These are phyloP conservation scores for Phytophthora citrophthora DNA, from an alignment of 352 stramenopile species.

Conservation along the genomic window DNA sequence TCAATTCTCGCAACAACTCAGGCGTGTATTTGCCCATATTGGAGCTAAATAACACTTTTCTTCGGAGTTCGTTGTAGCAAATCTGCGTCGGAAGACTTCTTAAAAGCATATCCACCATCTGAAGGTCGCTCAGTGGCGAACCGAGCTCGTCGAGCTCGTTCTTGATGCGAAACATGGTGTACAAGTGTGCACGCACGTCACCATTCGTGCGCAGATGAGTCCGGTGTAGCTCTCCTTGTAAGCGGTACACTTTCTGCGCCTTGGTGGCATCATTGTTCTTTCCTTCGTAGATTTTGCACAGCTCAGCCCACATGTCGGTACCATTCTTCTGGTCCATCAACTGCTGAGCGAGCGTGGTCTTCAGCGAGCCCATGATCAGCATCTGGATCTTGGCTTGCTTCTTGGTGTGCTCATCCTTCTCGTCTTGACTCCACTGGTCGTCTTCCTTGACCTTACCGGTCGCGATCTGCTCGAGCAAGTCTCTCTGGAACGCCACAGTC, in stretches of 20 bases:
- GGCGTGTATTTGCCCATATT: slow-evolving; percentile 10
- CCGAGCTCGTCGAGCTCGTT: neutral
- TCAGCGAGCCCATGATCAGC: slow-evolving; percentile 11
- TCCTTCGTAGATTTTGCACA: slow-evolving; percentile 4
- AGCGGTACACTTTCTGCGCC: slow-evolving; percentile 8
- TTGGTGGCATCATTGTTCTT: slow-evolving; percentile 5
- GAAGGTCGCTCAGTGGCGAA: neutral
- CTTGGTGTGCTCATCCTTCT: slow-evolving; percentile 14
- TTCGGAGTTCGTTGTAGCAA: slow-evolving; percentile 5
- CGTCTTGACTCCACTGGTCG: neutral
- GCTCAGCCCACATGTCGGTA: neutral
- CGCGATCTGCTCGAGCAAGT: slow-evolving; percentile 2
- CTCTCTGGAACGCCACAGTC: slow-evolving; percentile 4
- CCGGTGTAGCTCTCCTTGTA: slow-evolving; percentile 1
- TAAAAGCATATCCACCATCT: slow-evolving; percentile 1
- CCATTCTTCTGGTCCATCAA: slow-evolving; percentile 6
- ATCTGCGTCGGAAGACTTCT: neutral
- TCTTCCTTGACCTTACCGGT: neutral
- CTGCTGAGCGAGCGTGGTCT: slow-evolving; percentile 11
- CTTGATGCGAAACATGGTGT: slow-evolving; percentile 5
- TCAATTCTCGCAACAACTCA: neutral
- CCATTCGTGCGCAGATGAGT: slow-evolving; percentile 1
- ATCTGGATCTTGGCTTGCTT: slow-evolving; percentile 12
- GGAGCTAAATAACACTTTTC: slow-evolving; percentile 10
- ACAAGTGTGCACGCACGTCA: neutral